phyloP scores from a whole-genome alignment of 495 filamentous ascomycete species.

The Filosporella fistucella region DNA sequence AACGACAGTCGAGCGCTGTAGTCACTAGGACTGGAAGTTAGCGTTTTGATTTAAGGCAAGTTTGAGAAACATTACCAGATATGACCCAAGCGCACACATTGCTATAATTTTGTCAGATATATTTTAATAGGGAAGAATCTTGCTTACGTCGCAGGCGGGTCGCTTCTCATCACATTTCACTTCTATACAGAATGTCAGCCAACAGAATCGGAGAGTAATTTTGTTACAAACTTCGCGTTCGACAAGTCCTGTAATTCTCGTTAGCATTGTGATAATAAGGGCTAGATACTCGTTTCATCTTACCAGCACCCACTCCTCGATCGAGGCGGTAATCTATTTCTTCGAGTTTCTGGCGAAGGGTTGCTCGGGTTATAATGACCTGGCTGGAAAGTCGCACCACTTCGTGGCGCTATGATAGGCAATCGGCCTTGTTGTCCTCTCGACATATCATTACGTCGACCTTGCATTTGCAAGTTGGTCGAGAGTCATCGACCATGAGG shows the following conservation, averaged over 20 bases:
- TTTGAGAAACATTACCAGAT: slow-evolving; percentile 23
- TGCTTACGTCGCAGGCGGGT: slow-evolving; percentile 21
- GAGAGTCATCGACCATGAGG: slow-evolving; percentile 2
- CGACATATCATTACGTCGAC: slow-evolving; percentile 14
- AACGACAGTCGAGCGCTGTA: slow-evolving; percentile 53
- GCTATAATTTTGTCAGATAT: slow-evolving; percentile 28
- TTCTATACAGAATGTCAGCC: slow-evolving; percentile 8
- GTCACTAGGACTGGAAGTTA: slow-evolving; percentile 29
- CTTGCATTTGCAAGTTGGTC: slow-evolving; percentile 19
- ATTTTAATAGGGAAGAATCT: neutral
- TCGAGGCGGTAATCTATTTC: slow-evolving; percentile 11
- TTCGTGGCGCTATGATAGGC: slow-evolving; percentile 13
- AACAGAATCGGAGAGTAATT: neutral
- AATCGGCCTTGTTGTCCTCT: slow-evolving; percentile 12
- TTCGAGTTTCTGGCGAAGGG: neutral
- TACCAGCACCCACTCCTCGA: slow-evolving; percentile 22
- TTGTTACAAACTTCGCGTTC: slow-evolving; percentile 9
- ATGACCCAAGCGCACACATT: slow-evolving; percentile 52
- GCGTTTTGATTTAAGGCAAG: neutral
- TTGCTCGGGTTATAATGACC: neutral
- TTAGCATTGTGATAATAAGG: neutral
- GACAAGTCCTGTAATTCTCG: slow-evolving; percentile 11
- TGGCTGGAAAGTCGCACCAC: neutral
- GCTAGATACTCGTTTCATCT: neutral
- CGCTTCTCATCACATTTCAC: slow-evolving; percentile 25